Evolutionary conservation across 352 stramenopile species (phyloP), one percentile per base, ranked within the genome.

Genomic region (Phytopythium aichiense): DNA sequence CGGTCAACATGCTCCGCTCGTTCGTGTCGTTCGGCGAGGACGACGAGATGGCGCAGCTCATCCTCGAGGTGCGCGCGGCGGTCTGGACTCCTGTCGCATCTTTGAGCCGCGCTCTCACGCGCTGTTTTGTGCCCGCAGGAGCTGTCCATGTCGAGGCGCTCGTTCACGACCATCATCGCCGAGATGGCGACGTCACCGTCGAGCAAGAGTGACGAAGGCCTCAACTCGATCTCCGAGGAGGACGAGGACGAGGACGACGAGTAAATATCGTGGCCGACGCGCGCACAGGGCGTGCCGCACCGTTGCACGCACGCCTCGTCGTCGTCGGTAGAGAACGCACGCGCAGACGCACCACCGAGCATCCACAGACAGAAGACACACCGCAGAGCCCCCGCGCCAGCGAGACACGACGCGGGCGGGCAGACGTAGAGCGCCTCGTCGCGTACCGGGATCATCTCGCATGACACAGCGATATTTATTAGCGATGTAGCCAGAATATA

Each of bases 21-120:
- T 92, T 92, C 67, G 77, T 92, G 61, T 80, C 77, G 33, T 68
- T 90, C 38, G 71, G 62, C 31, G 77, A 80, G 45, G 75, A 90
- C 66, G 83, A 92, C 68, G 83, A 92, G 66, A 75, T 90, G 73
- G 72, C 79, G 60, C 82, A 89, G 68, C 58, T 88, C 40, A 88
- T 91, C 59, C 82, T 89, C 55, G 79, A 91, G 78, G 81, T 90
- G 62, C 40, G 62, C 40, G 68, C 28, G 2, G 5, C 2, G 16
- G 13, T 9, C 20, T 4, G 13, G 15, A 40, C 35, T 40, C 9
- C 35, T 35, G 48, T 54, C n/a, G 48, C 28, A 35, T 54, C 45
- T 51, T 51, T 51, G 45, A 25, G 13, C 7, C 48, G 43, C 45
- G 6, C 3, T 4, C 28, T 2, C 7, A 30, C 48, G 48, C 48